These are phyloP conservation scores for Silene vulgaris DNA, from an alignment of 179 eudicot species.

Conservation along the genomic window DNA sequence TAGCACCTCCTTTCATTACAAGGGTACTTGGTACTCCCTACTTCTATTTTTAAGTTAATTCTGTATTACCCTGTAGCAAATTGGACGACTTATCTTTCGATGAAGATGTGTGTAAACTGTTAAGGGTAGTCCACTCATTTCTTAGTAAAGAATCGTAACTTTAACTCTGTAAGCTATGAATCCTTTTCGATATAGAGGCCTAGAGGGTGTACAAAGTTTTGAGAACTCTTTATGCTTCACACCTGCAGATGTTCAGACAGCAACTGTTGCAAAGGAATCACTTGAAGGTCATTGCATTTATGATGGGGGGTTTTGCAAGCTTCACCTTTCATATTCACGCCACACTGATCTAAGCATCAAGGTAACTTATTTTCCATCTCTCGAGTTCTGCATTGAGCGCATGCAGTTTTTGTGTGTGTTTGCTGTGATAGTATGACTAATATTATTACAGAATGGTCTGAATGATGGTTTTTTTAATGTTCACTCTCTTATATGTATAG, in stretches of 20 bases:
- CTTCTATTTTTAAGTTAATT: no score
- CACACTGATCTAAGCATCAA: slow-evolving; percentile 94
- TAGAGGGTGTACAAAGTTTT: not conserved
- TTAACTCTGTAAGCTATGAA: not conserved
- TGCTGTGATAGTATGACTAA: not conserved
- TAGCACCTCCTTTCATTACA: no score
- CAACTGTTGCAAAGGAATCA: slow-evolving; percentile 82
- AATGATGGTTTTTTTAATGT: no score
- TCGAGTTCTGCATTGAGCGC: not conserved
- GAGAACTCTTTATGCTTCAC: slow-evolving; percentile 13
- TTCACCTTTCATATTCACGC: slow-evolving; percentile 89
- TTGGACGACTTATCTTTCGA: no score
- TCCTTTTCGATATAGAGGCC: not conserved
- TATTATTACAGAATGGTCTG: not conserved
- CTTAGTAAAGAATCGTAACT: not conserved
- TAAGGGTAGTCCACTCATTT: not conserved
- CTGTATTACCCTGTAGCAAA: no score
- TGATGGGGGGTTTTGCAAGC: slow-evolving; percentile 97
- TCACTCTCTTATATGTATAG: not conserved
- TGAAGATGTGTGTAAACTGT: no score
- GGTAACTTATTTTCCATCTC: slow-evolving; percentile 34
- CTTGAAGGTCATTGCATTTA: slow-evolving; percentile 97
- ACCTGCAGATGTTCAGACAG: slow-evolving; percentile 80
- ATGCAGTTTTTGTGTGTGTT: not conserved
- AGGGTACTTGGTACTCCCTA: no score